These are phyloP conservation scores for Laguncularia racemosa DNA, from an alignment of 345 rosid genomes.

Conservation along the genomic window DNA sequence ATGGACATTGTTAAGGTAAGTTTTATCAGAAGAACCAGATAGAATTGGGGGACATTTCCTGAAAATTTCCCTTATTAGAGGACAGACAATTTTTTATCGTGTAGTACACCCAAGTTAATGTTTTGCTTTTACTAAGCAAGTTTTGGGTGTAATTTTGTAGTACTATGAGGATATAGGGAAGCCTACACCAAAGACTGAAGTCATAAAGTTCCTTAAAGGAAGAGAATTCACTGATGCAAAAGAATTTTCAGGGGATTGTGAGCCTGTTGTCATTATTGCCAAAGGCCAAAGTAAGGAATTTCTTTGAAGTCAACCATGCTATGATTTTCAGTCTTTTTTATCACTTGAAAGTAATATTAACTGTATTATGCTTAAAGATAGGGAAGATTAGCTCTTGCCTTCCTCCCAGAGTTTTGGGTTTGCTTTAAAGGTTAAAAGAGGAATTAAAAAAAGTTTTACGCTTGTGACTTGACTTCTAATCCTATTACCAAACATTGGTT, in stretches of 20 bases:
- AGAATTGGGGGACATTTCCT: background rate
- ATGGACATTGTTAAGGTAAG: constrained; percentile 70
- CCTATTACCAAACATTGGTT: background rate
- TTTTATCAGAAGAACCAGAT: background rate
- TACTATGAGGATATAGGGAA: constrained; percentile 83
- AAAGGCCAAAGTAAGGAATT: constrained; percentile 71
- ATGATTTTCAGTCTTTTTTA: background rate
- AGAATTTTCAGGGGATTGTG: constrained; percentile 79
- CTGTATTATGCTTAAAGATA: no score
- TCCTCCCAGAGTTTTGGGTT: no score
- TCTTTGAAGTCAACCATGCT: no score
- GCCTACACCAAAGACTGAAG: constrained; percentile 76
- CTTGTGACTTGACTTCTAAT: background rate
- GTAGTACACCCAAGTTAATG: background rate
- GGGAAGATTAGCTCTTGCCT: no score
- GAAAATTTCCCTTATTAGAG: background rate
- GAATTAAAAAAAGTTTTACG: background rate
- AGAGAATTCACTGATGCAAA: constrained; percentile 67
- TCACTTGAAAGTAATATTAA: background rate
- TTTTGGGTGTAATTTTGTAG: constrained; percentile 20
- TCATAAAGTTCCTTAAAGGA: constrained; percentile 50
- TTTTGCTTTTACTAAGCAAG: background rate
- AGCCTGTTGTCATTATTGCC: constrained; percentile 88
- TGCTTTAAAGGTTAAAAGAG: no score
- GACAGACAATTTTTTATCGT: background rate